Evolutionary conservation across 495 filamentous ascomycete species (phyloP).

Genomic region (Annulohypoxylon stygium): DNA sequence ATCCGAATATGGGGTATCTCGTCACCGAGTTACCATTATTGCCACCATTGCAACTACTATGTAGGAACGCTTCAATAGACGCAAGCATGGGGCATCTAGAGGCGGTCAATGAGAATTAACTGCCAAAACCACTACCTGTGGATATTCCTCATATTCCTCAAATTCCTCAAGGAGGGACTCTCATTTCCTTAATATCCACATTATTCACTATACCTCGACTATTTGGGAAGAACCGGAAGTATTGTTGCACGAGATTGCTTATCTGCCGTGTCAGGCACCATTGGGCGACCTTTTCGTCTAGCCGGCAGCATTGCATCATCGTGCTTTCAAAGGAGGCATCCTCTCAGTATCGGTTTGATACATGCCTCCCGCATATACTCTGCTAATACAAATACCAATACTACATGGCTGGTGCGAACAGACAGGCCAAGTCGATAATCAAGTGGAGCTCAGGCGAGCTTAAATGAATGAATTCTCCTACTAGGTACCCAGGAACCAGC

Average conservation of each 20-base stretch:
- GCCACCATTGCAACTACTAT: conserved; percentile 12
- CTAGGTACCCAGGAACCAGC: neutral
- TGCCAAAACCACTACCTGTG: conserved; percentile 21
- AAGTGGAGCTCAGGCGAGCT: conserved; percentile 27
- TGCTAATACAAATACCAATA: neutral
- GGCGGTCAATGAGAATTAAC: conserved; percentile 38
- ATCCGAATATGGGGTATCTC: conserved; percentile 26
- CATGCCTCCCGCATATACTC: neutral
- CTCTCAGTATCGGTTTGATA: conserved; percentile 14
- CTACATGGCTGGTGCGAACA: conserved; percentile 24
- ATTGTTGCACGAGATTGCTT: conserved; percentile 7
- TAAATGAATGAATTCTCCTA: conserved; percentile 22
- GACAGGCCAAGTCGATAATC: conserved; percentile 15
- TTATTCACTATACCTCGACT: conserved; percentile 20
- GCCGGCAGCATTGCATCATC: conserved; percentile 36
- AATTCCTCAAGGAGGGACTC: conserved; percentile 18
- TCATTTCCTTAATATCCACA: conserved; percentile 34
- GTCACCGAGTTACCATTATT: conserved; percentile 30
- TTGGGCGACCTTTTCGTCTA: conserved; percentile 17
- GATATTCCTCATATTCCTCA: conserved; percentile 14
- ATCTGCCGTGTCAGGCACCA: conserved; percentile 20
- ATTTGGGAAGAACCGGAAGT: conserved; percentile 6
- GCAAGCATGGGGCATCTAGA: conserved; percentile 25
- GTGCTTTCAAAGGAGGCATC: conserved; percentile 13
- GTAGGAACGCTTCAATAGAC: conserved; percentile 23